Conservation (phyloP, 306 rosid species). For the Vigna hirtella region DNA sequence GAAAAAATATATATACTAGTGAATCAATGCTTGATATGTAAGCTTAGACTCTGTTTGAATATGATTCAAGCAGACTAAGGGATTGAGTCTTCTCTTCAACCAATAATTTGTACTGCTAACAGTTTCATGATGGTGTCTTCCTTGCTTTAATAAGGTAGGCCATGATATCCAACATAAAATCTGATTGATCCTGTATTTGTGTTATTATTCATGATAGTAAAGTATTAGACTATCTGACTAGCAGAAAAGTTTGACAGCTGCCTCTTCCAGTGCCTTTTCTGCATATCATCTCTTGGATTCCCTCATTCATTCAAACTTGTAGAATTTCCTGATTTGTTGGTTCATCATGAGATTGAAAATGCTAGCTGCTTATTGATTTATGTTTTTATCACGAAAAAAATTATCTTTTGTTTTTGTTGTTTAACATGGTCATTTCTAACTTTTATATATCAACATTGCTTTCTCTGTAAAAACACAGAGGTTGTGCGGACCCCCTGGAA, state of each 20-base stretch:
- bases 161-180: conserved; percentile 14
- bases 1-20: conserved; percentile 4
- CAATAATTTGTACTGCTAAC: conserved; percentile 15
- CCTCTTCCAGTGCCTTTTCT: conserved; percentile 3
- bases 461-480: conserved; percentile 59
- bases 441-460: conserved; percentile 32
- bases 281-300: neutral
- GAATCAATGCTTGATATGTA: conserved; percentile 6
- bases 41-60: neutral
- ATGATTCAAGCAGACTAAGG: neutral
- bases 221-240: neutral
- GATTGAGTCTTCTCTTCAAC: conserved; percentile 27
- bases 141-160: neutral
- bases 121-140: neutral
- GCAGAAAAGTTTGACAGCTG: neutral
- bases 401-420: conserved; percentile 14
- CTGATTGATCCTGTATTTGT: neutral
- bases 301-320: neutral
- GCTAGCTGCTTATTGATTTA: neutral
- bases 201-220: neutral
- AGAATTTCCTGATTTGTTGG: neutral
- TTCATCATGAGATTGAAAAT: neutral
- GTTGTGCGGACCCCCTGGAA: conserved; percentile 78
- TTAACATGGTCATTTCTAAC: neutral
- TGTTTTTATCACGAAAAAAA: neutral